These are phyloP conservation scores for Pleurozium schreberi DNA, from an alignment of 225 moss, liverwort and hornwort species.

Conservation along the genomic window DNA sequence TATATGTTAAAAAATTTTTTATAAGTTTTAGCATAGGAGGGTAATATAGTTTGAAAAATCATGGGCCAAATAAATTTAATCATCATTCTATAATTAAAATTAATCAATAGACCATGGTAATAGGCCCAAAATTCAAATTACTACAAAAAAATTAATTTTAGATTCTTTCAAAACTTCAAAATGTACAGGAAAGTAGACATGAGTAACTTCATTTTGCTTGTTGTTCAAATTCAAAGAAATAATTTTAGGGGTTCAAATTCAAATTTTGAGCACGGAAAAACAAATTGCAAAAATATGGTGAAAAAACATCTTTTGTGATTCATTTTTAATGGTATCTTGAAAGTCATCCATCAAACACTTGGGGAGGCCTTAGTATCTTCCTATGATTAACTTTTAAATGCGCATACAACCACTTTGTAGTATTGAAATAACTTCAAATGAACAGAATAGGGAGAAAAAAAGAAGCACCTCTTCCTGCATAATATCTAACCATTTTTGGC, in stretches of 20 bases:
- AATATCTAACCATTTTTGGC: rapidly evolving
- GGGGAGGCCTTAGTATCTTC: too few species aligned
- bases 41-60: not conserved
- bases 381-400: too few species aligned
- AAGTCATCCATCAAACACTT: too few species aligned
- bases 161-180: not conserved
- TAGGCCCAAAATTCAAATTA: not conserved
- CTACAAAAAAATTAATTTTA: not conserved
- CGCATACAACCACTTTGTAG: too few species aligned
- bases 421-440: too few species aligned
- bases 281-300: not conserved
- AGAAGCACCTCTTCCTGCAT: too few species aligned
- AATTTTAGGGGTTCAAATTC: not conserved
- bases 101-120: not conserved
- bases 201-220: not conserved
- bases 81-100: not conserved
- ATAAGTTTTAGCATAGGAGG: rapidly evolving
- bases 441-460: too few species aligned
- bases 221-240: not conserved
- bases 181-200: not conserved
- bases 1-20: not conserved
- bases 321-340: not conserved
- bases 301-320: not conserved
- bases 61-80: not conserved
- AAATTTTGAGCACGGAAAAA: not conserved